Evolutionary conservation across 495 filamentous ascomycete species (phyloP).

Genomic region (Trichoderma parareesei): DNA sequence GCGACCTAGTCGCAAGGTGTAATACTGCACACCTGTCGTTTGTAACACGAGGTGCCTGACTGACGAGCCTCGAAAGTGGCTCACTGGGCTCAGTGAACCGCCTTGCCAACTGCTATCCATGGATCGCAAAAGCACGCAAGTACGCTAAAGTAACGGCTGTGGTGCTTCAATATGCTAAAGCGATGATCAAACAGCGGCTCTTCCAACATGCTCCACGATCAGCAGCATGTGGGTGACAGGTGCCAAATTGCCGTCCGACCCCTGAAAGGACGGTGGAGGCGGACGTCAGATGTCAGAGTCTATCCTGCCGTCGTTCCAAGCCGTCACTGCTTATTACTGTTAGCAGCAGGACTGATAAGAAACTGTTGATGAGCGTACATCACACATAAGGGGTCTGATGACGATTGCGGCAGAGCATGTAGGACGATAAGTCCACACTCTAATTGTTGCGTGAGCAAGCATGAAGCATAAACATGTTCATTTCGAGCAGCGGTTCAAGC

Average conservation of each 20-base stretch:
- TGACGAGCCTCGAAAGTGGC: too few species aligned
- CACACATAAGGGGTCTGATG: too few species aligned
- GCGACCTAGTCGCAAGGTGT: too few species aligned
- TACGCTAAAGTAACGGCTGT: background rate
- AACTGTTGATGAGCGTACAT: too few species aligned
- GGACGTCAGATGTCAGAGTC: background rate
- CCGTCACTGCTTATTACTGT: too few species aligned
- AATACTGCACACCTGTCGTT: too few species aligned
- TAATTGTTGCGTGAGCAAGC: too few species aligned
- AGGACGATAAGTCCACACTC: too few species aligned
- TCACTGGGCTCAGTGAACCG: background rate
- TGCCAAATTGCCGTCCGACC: background rate
- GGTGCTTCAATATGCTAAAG: slow-evolving; percentile 3
- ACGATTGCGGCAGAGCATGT: too few species aligned
- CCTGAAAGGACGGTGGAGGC: background rate
- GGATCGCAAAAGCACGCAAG: too few species aligned
- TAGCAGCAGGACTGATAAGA: too few species aligned
- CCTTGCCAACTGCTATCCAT: background rate
- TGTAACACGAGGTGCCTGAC: too few species aligned
- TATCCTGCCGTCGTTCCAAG: background rate
- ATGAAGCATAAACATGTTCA: background rate
- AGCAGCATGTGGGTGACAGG: background rate
- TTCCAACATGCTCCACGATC: background rate
- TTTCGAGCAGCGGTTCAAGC: background rate
- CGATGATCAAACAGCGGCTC: background rate